Percentiles rank a stretch among this genome's conserved stretches.
phyloP scores from a whole-genome alignment of 2,329 filamentous ascomycete species.

The Daldinia sp. region DNA sequence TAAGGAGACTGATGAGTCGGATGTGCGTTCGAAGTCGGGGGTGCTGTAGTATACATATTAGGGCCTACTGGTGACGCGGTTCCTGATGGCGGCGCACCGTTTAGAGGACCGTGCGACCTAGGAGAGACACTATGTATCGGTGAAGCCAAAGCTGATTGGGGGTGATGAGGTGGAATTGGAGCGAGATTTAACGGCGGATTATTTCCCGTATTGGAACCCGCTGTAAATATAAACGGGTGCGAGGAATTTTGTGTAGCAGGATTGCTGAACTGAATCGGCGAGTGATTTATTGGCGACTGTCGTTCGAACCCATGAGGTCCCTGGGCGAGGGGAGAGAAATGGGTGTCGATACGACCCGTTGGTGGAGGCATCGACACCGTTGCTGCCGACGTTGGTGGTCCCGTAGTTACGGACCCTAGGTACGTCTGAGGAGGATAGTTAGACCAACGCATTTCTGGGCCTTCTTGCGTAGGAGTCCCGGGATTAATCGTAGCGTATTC shows the following conservation, averaged over 20 bases:
- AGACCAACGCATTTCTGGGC: conserved; percentile 42
- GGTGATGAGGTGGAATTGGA: conserved; percentile 40
- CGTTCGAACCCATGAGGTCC: conserved; percentile 40
- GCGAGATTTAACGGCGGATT: conserved; percentile 39
- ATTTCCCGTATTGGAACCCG: conserved; percentile 35
- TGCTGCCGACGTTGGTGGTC: conserved; percentile 39
- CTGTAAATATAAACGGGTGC: conserved; percentile 41
- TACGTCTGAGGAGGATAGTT: conserved; percentile 37
- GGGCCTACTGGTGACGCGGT: conserved; percentile 44
- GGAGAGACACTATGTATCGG: conserved; percentile 43
- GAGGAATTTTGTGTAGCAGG: conserved; percentile 37
- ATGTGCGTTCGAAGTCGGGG: conserved; percentile 41
- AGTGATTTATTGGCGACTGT: conserved; percentile 43
- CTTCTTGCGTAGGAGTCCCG: conserved; percentile 39
- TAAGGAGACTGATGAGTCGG: conserved; percentile 43
- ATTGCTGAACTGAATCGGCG: conserved; percentile 40
- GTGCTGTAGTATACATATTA: conserved; percentile 43
- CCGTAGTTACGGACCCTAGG: conserved; percentile 40
- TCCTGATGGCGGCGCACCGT: conserved; percentile 35
- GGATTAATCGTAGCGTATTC: conserved; percentile 39
- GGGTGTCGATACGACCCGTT: conserved; percentile 42
- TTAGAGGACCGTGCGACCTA: conserved; percentile 39
- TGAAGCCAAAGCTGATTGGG: conserved; percentile 39
- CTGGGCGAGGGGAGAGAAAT: conserved; percentile 41
- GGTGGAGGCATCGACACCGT: conserved; percentile 45